These are phyloP conservation scores for Brassica nigra DNA, from an alignment of 345 rosid species.

Conservation along the genomic window DNA sequence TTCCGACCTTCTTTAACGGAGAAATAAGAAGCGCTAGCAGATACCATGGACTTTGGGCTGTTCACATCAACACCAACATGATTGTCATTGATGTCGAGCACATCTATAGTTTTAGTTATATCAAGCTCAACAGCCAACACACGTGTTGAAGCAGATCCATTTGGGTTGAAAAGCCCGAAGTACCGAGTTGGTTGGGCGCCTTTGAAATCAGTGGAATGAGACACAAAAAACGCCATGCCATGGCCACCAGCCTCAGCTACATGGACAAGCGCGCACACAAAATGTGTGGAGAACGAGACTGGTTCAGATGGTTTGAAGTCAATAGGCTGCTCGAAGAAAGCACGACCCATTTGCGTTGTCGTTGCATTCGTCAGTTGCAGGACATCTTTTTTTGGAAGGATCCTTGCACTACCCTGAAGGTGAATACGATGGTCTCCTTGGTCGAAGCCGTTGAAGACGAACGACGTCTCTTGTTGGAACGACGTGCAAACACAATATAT, in stretches of 20 bases:
- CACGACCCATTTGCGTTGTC: slow-evolving; percentile 39
- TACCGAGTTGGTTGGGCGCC: slow-evolving; percentile 28
- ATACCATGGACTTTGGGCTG: slow-evolving; percentile 36
- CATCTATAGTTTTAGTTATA: slow-evolving; percentile 45
- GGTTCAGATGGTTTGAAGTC: slow-evolving; percentile 45
- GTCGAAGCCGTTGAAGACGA: slow-evolving; percentile 50
- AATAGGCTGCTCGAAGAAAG: slow-evolving; percentile 46
- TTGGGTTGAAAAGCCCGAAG: slow-evolving; percentile 57
- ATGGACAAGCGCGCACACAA: slow-evolving; percentile 47
- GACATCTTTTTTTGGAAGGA: slow-evolving; percentile 41
- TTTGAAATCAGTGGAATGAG: slow-evolving; percentile 29
- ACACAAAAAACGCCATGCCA: slow-evolving; percentile 49
- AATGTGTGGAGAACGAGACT: slow-evolving; percentile 44
- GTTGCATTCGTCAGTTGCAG: slow-evolving; percentile 60
- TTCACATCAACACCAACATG: slow-evolving; percentile 71
- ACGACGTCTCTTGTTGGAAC: slow-evolving; percentile 31
- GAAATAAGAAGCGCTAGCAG: slow-evolving; percentile 47
- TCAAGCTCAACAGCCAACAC: slow-evolving; percentile 66
- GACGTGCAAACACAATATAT: slow-evolving; percentile 25
- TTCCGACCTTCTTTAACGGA: slow-evolving; percentile 29
- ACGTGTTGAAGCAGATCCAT: slow-evolving; percentile 44
- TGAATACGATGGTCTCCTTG: slow-evolving; percentile 31
- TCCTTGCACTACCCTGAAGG: slow-evolving; percentile 43
- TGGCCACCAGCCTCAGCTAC: slow-evolving; percentile 42
- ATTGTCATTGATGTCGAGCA: slow-evolving; percentile 47